Conservation (phyloP, 225 moss, liverwort and hornwort species). For the Bryoerythrophyllum caledonicum region DNA sequence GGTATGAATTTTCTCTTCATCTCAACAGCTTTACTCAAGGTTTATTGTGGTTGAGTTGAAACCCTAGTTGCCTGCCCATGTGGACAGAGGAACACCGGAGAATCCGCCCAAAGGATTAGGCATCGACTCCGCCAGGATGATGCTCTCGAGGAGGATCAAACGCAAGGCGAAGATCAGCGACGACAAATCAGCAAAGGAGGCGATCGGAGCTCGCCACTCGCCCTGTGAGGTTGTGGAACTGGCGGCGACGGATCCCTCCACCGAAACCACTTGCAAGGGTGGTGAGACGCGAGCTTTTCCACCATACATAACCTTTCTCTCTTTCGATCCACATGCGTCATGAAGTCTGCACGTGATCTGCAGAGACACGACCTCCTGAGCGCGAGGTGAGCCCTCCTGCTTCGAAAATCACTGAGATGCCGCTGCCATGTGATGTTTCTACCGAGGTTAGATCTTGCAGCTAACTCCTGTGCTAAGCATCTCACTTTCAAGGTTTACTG, state of each 20-base stretch:
- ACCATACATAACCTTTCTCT: neutral
- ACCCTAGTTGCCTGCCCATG: neutral
- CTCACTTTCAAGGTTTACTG: neutral
- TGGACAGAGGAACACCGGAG: constrained; percentile 6
- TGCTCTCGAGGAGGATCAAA: constrained; percentile 43
- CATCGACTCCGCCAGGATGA: constrained; percentile 22
- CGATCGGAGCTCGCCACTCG: neutral
- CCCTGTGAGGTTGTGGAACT: neutral
- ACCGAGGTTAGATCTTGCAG: constrained; percentile 12
- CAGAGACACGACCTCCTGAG: constrained; percentile 13
- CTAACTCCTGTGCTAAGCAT: neutral
- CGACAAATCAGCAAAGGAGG: constrained; percentile 2
- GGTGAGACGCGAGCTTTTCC: constrained; percentile 18
- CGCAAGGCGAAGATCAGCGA: constrained; percentile 22
- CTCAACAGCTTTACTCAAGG: neutral
- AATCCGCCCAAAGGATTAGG: constrained; percentile 13
- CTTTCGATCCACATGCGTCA: neutral
- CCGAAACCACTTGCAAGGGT: constrained; percentile 12
- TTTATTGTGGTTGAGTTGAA: neutral
- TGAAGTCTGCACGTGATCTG: constrained; percentile 15
- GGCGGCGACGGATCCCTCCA: neutral
- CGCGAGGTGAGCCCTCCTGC: neutral
- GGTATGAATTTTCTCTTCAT: constrained; percentile 1
- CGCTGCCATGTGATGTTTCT: neutral
- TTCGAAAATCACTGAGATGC: constrained; percentile 1